Percentiles rank a stretch among this genome's conserved stretches.
phyloP scores from a whole-genome alignment of 805 yeast species.

The Barnettozyma siamensis region DNA sequence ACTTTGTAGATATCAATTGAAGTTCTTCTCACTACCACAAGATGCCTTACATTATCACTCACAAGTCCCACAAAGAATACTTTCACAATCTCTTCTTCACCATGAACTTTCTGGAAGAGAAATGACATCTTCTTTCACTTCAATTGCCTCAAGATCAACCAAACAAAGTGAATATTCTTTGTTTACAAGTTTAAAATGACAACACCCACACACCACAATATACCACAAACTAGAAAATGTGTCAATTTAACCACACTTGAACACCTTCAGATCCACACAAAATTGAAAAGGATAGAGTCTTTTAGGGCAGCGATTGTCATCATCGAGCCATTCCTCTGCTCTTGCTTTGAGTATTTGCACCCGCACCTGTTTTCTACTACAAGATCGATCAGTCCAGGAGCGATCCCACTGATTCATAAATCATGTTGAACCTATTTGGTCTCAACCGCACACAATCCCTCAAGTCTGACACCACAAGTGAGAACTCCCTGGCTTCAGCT shows the following conservation, averaged over 20 bases:
- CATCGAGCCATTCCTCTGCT: too few species aligned
- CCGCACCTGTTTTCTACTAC: neutral
- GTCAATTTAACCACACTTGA: neutral
- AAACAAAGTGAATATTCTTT: too few species aligned
- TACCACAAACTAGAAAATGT: neutral
- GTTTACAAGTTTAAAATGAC: too few species aligned
- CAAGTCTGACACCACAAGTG: slow-evolving; percentile 5
- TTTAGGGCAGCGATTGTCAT: neutral
- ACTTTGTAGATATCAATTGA: slow-evolving; percentile 13
- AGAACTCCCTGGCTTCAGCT: slow-evolving; percentile 1
- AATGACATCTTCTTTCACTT: slow-evolving; percentile 4
- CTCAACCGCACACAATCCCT: neutral
- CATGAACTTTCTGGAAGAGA: slow-evolving; percentile 2
- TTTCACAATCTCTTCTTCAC: slow-evolving; percentile 4
- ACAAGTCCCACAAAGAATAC: slow-evolving; percentile 1
- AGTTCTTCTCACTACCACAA: slow-evolving; percentile 14
- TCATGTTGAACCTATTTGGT: slow-evolving; percentile 4
- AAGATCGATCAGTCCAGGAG: neutral
- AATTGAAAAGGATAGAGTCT: neutral
- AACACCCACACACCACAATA: neutral
- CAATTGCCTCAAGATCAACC: too few species aligned
- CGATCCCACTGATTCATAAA: neutral
- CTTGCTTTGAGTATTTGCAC: too few species aligned
- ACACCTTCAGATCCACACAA: neutral
- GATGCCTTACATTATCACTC: slow-evolving; percentile 5